phyloP scores from a whole-genome alignment of 2,329 filamentous ascomycete species.

The Neopestalotiopsis sp. region DNA sequence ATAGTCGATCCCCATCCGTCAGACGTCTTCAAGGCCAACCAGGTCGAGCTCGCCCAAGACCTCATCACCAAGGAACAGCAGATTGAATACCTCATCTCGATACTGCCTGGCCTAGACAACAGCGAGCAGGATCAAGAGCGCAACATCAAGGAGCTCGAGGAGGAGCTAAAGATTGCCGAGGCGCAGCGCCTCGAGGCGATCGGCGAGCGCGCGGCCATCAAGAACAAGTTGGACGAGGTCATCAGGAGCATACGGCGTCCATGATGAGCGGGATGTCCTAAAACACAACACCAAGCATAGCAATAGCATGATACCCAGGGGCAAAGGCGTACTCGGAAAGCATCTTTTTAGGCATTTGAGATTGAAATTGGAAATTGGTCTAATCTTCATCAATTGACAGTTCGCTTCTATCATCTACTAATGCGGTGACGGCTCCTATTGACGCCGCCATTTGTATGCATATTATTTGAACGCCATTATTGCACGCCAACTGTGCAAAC shows the following conservation, averaged over 20 bases:
- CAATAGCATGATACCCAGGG: conserved; percentile 21
- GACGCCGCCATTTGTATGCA: not conserved
- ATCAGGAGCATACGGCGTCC: conserved; percentile 65
- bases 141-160: conserved; percentile 67
- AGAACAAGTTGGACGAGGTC: conserved; percentile 64
- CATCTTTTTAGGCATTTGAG: not conserved
- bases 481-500: not conserved
- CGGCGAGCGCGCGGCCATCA: conserved; percentile 65
- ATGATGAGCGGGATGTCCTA: conserved; percentile 38
- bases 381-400: not conserved
- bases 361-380: not conserved
- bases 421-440: not conserved
- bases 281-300: conserved; percentile 10
- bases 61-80: conserved; percentile 82
- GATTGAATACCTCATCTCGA: conserved; percentile 77
- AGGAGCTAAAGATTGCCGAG: conserved; percentile 68
- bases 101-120: conserved; percentile 77
- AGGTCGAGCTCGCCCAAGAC: conserved; percentile 76
- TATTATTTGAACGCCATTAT: not conserved
- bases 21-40: conserved; percentile 69
- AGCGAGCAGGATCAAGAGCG: conserved; percentile 78
- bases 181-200: conserved; percentile 66
- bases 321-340: conserved; percentile 15
- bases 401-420: not conserved
- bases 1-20: conserved; percentile 65